phyloP scores from a whole-genome alignment of 257 asterid genomes.

The Petrea volubilis region DNA sequence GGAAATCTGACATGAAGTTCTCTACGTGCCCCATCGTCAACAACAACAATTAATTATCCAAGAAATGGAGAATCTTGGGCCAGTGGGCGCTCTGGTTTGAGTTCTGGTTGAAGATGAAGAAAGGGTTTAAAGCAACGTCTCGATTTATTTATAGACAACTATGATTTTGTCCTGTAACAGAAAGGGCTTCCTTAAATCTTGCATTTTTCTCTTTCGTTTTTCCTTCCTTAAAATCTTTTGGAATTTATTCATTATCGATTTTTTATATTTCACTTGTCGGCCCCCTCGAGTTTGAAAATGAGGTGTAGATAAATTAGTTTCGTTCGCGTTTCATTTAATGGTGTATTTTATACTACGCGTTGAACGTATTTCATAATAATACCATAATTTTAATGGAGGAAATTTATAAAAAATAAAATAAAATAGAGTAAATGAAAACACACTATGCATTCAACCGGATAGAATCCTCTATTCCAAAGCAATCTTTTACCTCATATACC shows the following conservation, averaged over 20 bases:
- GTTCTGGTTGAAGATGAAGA: background rate
- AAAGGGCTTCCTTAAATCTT: background rate
- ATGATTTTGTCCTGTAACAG: background rate
- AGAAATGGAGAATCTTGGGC: conserved; percentile 13
- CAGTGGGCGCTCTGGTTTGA: conserved; percentile 12
- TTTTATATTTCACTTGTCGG: background rate
- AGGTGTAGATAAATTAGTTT: no score
- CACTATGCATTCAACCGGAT: no score
- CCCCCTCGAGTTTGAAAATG: background rate
- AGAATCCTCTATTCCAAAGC: no score
- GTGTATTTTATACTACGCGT: no score
- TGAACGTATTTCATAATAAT: no score
- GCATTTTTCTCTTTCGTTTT: background rate
- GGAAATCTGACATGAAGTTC: conserved; percentile 55
- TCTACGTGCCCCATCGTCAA: conserved; percentile 50
- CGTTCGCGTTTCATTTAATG: no score
- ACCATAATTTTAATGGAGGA: no score
- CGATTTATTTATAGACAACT: conserved; percentile 26
- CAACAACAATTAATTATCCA: background rate
- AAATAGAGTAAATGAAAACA: no score
- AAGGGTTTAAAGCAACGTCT: background rate
- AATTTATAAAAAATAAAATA: no score
- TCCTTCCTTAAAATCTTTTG: background rate
- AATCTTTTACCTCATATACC: no score
- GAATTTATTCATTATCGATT: background rate